These are phyloP conservation scores for Schoenoplectus tabernaemontani DNA, from an alignment of 202 grass and related monocot genomes.

Conservation along the genomic window DNA sequence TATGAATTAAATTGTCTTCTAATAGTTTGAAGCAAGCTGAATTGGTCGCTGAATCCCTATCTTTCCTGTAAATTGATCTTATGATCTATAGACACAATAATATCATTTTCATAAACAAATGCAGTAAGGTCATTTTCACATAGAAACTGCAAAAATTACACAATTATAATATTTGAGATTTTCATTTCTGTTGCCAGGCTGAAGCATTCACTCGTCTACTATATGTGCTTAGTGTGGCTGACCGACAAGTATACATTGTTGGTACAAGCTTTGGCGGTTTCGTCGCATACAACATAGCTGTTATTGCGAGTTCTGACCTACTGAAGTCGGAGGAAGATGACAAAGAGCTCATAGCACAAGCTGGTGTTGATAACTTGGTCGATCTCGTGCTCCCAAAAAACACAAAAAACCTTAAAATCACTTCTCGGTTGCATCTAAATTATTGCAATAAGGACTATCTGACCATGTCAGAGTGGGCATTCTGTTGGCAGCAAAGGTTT, in stretches of 20 bases:
- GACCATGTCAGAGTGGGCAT: no score
- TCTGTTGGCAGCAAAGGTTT: no score
- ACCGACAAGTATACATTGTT: slow-evolving; percentile 22
- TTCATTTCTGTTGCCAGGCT: slow-evolving; percentile 22
- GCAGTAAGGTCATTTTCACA: not conserved
- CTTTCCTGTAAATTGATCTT: not conserved
- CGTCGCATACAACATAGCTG: slow-evolving; percentile 49
- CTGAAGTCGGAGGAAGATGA: slow-evolving; percentile 51
- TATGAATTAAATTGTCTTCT: not conserved
- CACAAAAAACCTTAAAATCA: slow-evolving; percentile 29
- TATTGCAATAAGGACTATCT: no score
- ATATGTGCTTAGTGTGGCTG: slow-evolving; percentile 8
- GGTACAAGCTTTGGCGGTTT: slow-evolving; percentile 73
- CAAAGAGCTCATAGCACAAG: slow-evolving; percentile 24
- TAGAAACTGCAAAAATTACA: not conserved
- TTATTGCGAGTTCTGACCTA: slow-evolving; percentile 55
- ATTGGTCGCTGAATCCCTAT: not conserved
- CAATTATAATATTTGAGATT: not conserved
- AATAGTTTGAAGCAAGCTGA: not conserved
- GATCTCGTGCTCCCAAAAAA: slow-evolving; percentile 49
- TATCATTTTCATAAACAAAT: not conserved
- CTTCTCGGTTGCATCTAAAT: slow-evolving; percentile 22
- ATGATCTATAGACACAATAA: not conserved
- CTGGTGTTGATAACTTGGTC: slow-evolving; percentile 25
- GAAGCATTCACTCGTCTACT: slow-evolving; percentile 25